Conservation (phyloP, 345 rosid species). For the Salix suchowensis region DNA sequence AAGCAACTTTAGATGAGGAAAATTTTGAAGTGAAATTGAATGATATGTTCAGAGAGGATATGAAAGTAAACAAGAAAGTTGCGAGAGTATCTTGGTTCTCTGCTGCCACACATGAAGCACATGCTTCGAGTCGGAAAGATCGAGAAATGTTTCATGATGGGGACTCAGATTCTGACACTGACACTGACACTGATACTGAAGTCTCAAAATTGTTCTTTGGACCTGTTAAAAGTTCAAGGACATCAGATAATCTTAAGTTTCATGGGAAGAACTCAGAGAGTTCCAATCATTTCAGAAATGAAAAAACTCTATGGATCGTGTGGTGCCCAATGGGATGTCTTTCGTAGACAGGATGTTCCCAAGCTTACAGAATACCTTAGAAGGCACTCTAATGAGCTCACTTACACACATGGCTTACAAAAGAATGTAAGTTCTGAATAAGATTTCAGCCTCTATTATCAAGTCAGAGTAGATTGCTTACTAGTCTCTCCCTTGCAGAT, state of each 20-base stretch:
- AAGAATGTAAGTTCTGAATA: constrained; percentile 48
- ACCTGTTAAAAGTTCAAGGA: constrained; percentile 28
- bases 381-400: constrained; percentile 58
- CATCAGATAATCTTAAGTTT: constrained; percentile 28
- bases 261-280: constrained; percentile 28
- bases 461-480: constrained; percentile 6
- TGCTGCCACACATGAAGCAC: constrained; percentile 24
- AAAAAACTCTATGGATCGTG: constrained; percentile 38
- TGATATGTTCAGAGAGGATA: constrained; percentile 30
- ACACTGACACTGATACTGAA: constrained; percentile 39
- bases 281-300: constrained; percentile 23
- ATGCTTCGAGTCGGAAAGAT: constrained; percentile 16
- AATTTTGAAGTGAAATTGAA: constrained; percentile 23
- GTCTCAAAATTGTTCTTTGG: constrained; percentile 32
- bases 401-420: constrained; percentile 26
- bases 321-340: constrained; percentile 94
- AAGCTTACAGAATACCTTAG: constrained; percentile 69
- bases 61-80: constrained; percentile 26
- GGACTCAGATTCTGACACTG: constrained; percentile 43
- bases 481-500: constrained; percentile 40
- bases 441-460: not conserved
- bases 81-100: constrained; percentile 39
- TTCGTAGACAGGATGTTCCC: constrained; percentile 81
- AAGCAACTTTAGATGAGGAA: constrained; percentile 23
- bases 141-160: constrained; percentile 21